Conservation (phyloP, 2,329 filamentous ascomycete genomes). For the Albifimbria verrucaria region DNA sequence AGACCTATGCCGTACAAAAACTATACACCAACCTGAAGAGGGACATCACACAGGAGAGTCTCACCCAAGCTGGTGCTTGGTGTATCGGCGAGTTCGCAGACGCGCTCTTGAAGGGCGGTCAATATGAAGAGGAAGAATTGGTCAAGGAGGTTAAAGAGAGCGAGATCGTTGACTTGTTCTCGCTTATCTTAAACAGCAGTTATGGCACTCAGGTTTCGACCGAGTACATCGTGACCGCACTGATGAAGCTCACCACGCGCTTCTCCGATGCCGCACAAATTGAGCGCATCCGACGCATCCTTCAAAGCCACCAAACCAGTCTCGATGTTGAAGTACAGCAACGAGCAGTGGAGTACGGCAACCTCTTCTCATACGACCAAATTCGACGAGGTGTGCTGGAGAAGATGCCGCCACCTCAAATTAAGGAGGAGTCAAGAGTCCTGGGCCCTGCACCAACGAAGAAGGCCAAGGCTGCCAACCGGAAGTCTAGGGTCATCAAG, state of each 20-base stretch:
- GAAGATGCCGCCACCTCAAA: conserved; percentile 96
- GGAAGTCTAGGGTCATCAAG: conserved; percentile 74
- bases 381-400: conserved; percentile 88
- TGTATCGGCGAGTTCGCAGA: conserved; percentile 98
- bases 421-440: conserved; percentile 90
- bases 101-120: conserved; percentile 79
- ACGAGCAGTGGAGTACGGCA: conserved; percentile 89
- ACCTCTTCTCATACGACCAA: conserved; percentile 87
- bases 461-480: conserved; percentile 66
- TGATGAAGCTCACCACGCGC: conserved; percentile 92
- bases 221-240: conserved; percentile 92
- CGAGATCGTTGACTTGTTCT: conserved; percentile 91
- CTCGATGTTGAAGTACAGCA: conserved; percentile 96
- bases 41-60: conserved; percentile 94
- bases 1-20: conserved; percentile 96
- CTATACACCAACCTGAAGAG: conserved; percentile 87
- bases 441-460: conserved; percentile 72
- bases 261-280: conserved; percentile 81
- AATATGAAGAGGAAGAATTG: conserved; percentile 91
- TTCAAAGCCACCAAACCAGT: conserved; percentile 77
- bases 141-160: conserved; percentile 77
- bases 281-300: conserved; percentile 75
- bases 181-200: conserved; percentile 87
- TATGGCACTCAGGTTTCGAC: conserved; percentile 89
- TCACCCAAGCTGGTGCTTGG: conserved; percentile 92